Conservation (phyloP, 108 stramenopile genomes). For the Licmophora abbreviata region DNA sequence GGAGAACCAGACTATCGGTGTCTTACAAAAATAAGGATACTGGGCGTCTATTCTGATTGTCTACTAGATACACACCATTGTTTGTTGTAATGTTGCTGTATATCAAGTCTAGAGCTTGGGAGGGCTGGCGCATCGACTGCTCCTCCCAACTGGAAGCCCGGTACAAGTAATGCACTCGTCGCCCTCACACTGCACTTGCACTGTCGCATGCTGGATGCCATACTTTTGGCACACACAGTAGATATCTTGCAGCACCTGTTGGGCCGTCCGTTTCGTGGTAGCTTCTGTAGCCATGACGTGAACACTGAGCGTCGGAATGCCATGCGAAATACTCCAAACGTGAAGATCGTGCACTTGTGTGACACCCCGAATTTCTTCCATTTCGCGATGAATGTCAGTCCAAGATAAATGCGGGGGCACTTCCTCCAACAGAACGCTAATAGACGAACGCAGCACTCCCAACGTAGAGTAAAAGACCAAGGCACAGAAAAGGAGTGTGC, state of each 20-base stretch:
- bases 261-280: background rate
- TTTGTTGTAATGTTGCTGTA: too few species aligned
- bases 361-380: slow-evolving; percentile 51
- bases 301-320: slow-evolving; percentile 41
- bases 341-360: slow-evolving; percentile 86
- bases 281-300: too few species aligned
- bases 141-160: slow-evolving; percentile 1
- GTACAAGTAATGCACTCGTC: slow-evolving; percentile 44
- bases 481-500: slow-evolving; percentile 85
- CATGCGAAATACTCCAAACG: slow-evolving; percentile 82
- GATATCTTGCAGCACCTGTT: background rate
- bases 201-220: slow-evolving; percentile 54
- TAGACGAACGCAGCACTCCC: slow-evolving; percentile 49
- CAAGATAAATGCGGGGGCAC: slow-evolving; percentile 75
- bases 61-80: too few species aligned
- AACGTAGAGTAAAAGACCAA: slow-evolving; percentile 81
- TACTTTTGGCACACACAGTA: background rate
- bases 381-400: slow-evolving; percentile 44
- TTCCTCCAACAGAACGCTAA: slow-evolving; percentile 85
- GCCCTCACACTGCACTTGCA: slow-evolving; percentile 45
- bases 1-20: too few species aligned
- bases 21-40: too few species aligned
- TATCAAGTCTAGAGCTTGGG: too few species aligned
- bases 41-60: too few species aligned
- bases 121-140: too few species aligned